Evolutionary conservation across 1,139 yeast species (phyloP), one percentile per base, ranked within the genome.

Genomic region (Kurtzmaniella quercitrusa): DNA sequence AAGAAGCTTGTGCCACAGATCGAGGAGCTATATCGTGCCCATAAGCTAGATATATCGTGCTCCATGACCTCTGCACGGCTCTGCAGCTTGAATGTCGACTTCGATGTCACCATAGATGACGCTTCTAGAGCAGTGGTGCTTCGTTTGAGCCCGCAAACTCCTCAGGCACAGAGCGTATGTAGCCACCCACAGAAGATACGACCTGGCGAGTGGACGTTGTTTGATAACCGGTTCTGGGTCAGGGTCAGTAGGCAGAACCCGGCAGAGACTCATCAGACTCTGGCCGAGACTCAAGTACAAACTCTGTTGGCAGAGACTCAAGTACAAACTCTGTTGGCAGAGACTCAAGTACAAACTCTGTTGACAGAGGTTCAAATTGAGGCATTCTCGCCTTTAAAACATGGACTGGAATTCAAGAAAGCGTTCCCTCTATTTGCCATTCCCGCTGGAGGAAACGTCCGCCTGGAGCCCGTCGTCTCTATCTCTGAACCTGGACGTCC

Each of bases 1-100:
- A 50, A 72, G 34, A 58, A 50, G 2, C 54, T 65, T 9, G 51
- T 67, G 3, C 73, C 74, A 0, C 48, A 48, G 38, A 45, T 69
- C 10, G 17, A 45, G 16, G 33, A 36, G 5, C 49, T 50, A 39
- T 33, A 50, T 8, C 31, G 40, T n/a, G 6, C n/a, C 21, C 27
- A 12, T 17, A 17, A 24, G 15, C 8, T 16, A 9, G 18, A 14
- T 14, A 12, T 14, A 9, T 14, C 16, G 3, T 14, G 18, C 18
- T 14, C 18, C 36, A 14, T 16, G 16, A 31, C 36, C 36, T 9
- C 16, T 14, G 6, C 14, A 5, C 16, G 18, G 16, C 36, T 14
- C 14, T 31, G 36, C 14, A 36, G 23, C 5, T 27, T 43, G 9
- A 40, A 40, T 15, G 24, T 39, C 10, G 18, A 25, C 2, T 43